Evolutionary conservation across 306 rosid species (phyloP).

Genomic region (Inga laurina): DNA sequence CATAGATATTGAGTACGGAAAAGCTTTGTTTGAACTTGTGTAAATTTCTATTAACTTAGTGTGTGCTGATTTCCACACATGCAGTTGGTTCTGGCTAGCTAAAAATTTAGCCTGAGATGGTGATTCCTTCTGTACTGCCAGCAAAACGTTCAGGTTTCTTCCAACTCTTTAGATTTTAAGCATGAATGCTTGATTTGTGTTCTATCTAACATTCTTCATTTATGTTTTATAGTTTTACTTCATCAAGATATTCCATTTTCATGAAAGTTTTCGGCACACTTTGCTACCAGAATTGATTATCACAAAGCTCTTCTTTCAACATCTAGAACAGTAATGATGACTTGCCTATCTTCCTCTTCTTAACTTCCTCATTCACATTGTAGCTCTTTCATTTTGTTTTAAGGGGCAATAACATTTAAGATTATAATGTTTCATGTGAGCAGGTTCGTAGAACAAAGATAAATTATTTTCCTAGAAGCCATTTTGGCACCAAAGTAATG

Average conservation of each 20-base stretch:
- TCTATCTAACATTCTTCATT: constrained; percentile 23
- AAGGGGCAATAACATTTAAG: constrained; percentile 10
- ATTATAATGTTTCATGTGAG: constrained; percentile 30
- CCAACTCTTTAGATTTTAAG: not conserved
- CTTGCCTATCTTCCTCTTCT: not conserved
- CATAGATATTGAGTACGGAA: constrained; percentile 5
- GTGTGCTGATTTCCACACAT: constrained; percentile 26
- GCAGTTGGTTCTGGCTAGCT: constrained; percentile 15
- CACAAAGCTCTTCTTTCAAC: constrained; percentile 33
- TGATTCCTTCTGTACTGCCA: constrained; percentile 32
- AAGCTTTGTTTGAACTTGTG: not conserved
- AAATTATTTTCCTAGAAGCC: constrained; percentile 27
- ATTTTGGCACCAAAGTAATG: constrained; percentile 33
- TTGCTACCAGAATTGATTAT: constrained; percentile 26
- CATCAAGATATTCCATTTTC: constrained; percentile 38
- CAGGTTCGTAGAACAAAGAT: constrained; percentile 42
- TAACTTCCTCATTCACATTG: not conserved
- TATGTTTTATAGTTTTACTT: constrained; percentile 44
- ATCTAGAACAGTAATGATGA: constrained; percentile 41
- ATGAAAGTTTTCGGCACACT: constrained; percentile 29
- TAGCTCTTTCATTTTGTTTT: not conserved
- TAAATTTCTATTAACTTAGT: constrained; percentile 14
- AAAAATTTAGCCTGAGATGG: constrained; percentile 44
- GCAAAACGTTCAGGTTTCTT: constrained; percentile 45
- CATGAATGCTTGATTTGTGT: constrained; percentile 17